phyloP scores from a whole-genome alignment of 2,329 filamentous ascomycete species.

The Apiospora phragmitis region DNA sequence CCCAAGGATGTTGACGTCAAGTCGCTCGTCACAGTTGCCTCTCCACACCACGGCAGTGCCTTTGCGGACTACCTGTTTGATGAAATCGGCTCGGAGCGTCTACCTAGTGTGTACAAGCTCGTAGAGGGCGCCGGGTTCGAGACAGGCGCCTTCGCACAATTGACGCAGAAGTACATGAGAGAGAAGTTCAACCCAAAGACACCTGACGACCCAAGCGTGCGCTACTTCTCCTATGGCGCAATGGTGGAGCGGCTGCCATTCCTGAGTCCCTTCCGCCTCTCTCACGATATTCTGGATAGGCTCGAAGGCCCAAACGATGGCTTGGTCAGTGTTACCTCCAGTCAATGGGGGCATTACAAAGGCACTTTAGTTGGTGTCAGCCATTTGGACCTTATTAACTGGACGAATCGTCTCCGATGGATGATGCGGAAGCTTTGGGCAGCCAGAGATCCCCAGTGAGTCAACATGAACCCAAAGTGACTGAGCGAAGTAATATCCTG shows the following conservation, averaged over 20 bases:
- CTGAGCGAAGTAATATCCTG: slow-evolving; percentile 10
- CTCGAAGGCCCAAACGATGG: slow-evolving; percentile 65
- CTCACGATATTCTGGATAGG: slow-evolving; percentile 49
- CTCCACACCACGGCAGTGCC: slow-evolving; percentile 55
- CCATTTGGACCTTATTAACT: slow-evolving; percentile 68
- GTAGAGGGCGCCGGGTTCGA: slow-evolving; percentile 54
- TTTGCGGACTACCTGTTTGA: slow-evolving; percentile 57
- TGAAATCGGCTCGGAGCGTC: slow-evolving; percentile 43
- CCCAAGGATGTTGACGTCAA: slow-evolving; percentile 48
- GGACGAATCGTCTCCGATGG: slow-evolving; percentile 62
- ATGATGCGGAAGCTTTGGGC: slow-evolving; percentile 51
- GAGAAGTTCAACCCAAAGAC: slow-evolving; percentile 60
- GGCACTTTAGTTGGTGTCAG: slow-evolving; percentile 63
- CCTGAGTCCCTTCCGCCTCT: slow-evolving; percentile 62
- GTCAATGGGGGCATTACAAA: slow-evolving; percentile 63
- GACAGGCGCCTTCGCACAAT: slow-evolving; percentile 61
- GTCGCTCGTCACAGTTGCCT: slow-evolving; percentile 55
- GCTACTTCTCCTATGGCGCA: slow-evolving; percentile 65
- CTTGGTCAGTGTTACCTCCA: slow-evolving; percentile 65
- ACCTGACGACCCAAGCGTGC: slow-evolving; percentile 51
- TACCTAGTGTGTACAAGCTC: slow-evolving; percentile 56
- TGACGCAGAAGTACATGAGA: slow-evolving; percentile 59
- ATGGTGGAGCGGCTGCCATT: slow-evolving; percentile 54
- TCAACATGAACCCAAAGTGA: slow-evolving; percentile 26
- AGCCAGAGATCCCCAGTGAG: slow-evolving; percentile 52